Evolutionary conservation across 371 early-diverging fungal genomes (phyloP).

Genomic region (Coemansia sp.): DNA sequence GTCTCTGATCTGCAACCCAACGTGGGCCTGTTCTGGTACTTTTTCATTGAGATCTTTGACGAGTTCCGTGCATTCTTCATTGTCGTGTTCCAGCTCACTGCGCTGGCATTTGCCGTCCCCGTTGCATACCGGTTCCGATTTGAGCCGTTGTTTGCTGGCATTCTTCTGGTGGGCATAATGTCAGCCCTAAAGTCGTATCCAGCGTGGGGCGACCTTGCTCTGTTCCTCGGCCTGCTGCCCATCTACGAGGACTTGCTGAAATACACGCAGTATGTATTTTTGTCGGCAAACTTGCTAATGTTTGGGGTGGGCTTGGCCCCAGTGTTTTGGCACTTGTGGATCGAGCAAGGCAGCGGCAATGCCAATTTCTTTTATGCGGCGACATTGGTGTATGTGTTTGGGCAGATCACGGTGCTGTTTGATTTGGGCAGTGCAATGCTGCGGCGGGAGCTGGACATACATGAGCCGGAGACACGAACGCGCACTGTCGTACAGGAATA

Average conservation of each 20-base stretch:
- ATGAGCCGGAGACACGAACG: constrained; percentile 60
- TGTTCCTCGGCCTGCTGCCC: constrained; percentile 77
- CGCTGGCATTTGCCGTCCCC: constrained; percentile 79
- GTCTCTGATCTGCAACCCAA: constrained; percentile 92
- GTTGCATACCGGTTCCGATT: constrained; percentile 62
- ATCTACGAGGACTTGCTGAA: constrained; percentile 80
- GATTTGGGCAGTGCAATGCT: constrained; percentile 74
- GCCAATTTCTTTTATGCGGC: constrained; percentile 97
- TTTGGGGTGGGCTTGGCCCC: constrained; percentile 80
- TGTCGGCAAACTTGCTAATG: constrained; percentile 59
- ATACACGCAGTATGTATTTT: constrained; percentile 65
- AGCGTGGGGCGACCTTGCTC: constrained; percentile 75
- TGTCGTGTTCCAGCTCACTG: constrained; percentile 85
- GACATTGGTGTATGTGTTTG: constrained; percentile 83
- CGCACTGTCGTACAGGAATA: constrained; percentile 62
- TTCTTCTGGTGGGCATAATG: constrained; percentile 68
- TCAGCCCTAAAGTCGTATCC: constrained; percentile 91
- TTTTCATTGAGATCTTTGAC: constrained; percentile 97
- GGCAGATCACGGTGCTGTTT: constrained; percentile 75
- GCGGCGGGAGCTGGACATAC: constrained; percentile 74
- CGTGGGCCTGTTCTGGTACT: constrained; percentile 95
- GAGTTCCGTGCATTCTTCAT: constrained; percentile 92
- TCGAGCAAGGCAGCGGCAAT: constrained; percentile 91
- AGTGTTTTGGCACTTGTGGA: constrained; percentile 91
- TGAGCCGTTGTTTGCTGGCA: constrained; percentile 75